Base-by-base conservation (phyloP, 768 basidiomycete species). In the Clitopilus hobsonii region DNA sequence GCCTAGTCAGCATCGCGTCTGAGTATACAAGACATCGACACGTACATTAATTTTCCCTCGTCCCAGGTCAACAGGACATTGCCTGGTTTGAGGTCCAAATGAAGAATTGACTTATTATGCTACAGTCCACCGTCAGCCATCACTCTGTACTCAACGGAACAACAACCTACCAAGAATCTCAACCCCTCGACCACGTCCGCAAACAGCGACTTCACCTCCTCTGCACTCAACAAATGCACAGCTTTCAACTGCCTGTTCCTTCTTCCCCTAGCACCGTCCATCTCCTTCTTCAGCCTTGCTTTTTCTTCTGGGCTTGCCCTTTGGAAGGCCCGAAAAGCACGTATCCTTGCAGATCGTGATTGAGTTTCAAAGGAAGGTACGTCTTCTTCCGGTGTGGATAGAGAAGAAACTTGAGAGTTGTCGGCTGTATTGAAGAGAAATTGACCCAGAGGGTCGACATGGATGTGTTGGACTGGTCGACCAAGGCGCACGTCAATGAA, bases 1-100 rank as follows among this genome's bases (percentile, higher is more conserved):
- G 30, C 32, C 41, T 10, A 8, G 30, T 30, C 25, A 58, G 28
- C 28, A 38, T 29, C 38, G 28, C 45, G 45, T n/a, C 8, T 24
- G 5, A 47, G 0, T 6, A 55, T 49, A 13, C 22, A 29, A 30
- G 23, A 51, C 38, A 55, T 28, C 41, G 13, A 10, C 14, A 69
- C 86, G 56, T 61, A 89, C 91, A 93, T 88, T 29, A 95, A 73
- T 55, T 74, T 77, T 13, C 88, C 91, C 60, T 94, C 91, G 60
- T 96, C 94, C 85, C 88, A 92, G 5, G 94, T 95, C 49, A 98
- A 68, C 22, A 98, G 73, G 3, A 98, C 93, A 64, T 98, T 97
- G 5, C 91, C 93, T 8, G 94, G 93, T 69, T 97, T 98, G 59
- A 98, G 71, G 65, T 98, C 95, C 2, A 97, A 81, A 66, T 98